Evolutionary conservation across 208 protist species (phyloP).

Genomic region (Kentomonas sorsogonicus): DNA sequence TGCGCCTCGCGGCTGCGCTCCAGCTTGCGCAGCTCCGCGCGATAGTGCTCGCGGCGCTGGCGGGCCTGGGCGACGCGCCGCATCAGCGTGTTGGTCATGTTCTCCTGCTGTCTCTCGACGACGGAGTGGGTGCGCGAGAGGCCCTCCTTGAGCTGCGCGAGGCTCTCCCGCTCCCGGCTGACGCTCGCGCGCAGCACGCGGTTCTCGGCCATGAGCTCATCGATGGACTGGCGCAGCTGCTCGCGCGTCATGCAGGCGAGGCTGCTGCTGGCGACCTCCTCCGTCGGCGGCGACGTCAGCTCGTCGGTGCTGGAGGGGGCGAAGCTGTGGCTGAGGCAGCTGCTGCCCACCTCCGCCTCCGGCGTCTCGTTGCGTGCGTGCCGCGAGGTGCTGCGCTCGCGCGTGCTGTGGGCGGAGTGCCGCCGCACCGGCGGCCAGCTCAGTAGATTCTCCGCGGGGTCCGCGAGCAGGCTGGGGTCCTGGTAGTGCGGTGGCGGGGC

Average conservation of each 20-base stretch:
- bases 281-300: background rate
- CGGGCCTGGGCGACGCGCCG: constrained; percentile 47
- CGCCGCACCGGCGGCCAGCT: too few relatives aligned
- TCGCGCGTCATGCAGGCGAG: constrained; percentile 18
- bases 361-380: too few relatives aligned
- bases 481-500: too few relatives aligned
- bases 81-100: constrained; percentile 66
- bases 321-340: background rate
- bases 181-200: constrained; percentile 42
- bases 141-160: constrained; percentile 41
- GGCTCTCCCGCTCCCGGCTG: constrained; percentile 31
- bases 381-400: too few relatives aligned
- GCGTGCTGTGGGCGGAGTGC: too few relatives aligned
- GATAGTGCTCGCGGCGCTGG: constrained; percentile 35
- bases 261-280: background rate
- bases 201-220: constrained; percentile 32
- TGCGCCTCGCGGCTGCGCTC: constrained; percentile 40
- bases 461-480: too few relatives aligned
- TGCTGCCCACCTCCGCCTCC: too few relatives aligned
- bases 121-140: constrained; percentile 45
- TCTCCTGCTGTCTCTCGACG: constrained; percentile 63
- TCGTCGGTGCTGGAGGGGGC: background rate
- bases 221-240: constrained; percentile 41
- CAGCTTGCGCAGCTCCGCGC: constrained; percentile 28
- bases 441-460: too few relatives aligned